Base-by-base conservation (phyloP, 331 rosid genomes). In the Ulmus americana region DNA sequence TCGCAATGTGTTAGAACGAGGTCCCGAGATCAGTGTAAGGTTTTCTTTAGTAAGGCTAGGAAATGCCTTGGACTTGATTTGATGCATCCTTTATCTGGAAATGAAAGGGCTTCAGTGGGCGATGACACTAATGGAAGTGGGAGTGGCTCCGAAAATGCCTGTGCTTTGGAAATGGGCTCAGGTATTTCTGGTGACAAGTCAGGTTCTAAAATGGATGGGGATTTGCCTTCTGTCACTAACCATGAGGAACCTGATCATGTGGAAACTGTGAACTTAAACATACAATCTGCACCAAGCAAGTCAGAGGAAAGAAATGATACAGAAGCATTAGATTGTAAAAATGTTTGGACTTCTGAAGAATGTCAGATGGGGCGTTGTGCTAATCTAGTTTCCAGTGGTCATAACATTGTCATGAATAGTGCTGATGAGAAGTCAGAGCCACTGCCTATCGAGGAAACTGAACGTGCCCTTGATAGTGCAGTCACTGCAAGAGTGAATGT, bases 1-100 rank as follows among this genome's bases (percentile, higher is more conserved):
- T 81, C 99, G 8, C 77, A 79, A 6, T 80, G 88, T 57, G 79
- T 95, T 13, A 60, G 86, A 64, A 82, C 99, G 5, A 90, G 80
- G 72, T 85, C 96, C 35, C 74, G 74, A 69, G 90, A 87, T 53
- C 96, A 95, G 75, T 95, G 99, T 81, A 95, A 85, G 72, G 86
- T 86, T 53, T 95, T 90, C 71, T 95, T 87, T 69, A 95, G 99
- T 71, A 95, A 95, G 85, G 95, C 90, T 56, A 82, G 90, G 53
- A 95, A 87, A 65, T 81, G 95, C 70, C 95, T 95, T 78, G 95
- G 92, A 18, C 76, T 90, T 67, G 88, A 95, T 81, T 66, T 77
- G 48, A 58, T 84, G 66, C 85, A 54, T 61, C 82, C 84, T 49
- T 69, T 69, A 50, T 70, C 78, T 67, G 80, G 74, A 70, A 78